Percentiles rank a stretch among this genome's conserved stretches.
These are phyloP conservation scores for Hypoxylon sp. DNA, from an alignment of 2,329 filamentous ascomycete species.

Conservation along the genomic window DNA sequence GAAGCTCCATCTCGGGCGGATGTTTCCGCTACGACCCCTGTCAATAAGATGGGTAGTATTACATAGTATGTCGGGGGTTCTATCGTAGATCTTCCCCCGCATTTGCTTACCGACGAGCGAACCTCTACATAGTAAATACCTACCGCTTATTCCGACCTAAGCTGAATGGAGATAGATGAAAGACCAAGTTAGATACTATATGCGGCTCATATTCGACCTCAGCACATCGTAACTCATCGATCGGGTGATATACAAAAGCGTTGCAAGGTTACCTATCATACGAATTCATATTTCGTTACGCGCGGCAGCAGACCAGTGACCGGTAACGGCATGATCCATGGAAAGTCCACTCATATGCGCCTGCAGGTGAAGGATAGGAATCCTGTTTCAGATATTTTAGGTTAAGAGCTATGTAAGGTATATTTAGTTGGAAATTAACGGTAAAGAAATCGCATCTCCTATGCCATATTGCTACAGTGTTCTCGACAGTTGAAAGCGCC, in stretches of 20 bases:
- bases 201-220: not conserved
- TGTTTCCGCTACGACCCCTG: not conserved
- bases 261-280: not conserved
- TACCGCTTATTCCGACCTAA: no score
- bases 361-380: no score
- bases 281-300: not conserved
- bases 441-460: no score
- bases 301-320: no score
- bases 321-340: no score
- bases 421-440: no score
- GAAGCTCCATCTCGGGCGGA: not conserved
- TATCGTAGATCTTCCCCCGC: not conserved
- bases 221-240: not conserved
- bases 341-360: no score
- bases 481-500: no score
- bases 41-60: not conserved
- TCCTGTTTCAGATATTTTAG: no score
- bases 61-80: not conserved
- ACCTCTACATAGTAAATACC: no score
- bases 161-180: not conserved
- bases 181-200: not conserved
- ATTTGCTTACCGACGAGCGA: slow-evolving; percentile 1
- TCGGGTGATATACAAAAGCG: not conserved
- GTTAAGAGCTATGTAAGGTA: no score
- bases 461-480: no score